phyloP scores from a whole-genome alignment of 331 rosid species.

The Quercus tomentella region DNA sequence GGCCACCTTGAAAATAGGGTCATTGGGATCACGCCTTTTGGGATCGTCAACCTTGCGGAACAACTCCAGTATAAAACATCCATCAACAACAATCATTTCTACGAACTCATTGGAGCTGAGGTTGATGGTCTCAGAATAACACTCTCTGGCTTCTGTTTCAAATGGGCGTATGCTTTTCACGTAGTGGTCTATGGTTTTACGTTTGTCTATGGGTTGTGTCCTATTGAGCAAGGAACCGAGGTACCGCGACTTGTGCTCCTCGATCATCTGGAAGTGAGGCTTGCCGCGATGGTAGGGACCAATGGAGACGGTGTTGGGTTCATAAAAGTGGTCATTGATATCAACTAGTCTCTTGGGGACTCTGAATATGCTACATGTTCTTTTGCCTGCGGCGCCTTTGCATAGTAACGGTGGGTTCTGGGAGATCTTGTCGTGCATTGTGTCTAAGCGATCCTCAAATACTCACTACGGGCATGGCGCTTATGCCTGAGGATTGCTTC shows the following conservation, averaged over 20 bases:
- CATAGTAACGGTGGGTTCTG: conserved; percentile 22
- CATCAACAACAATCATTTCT: conserved; percentile 37
- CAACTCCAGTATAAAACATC: conserved; percentile 20
- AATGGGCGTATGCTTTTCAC: conserved; percentile 15
- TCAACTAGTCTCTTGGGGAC: conserved; percentile 32
- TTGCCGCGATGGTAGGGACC: conserved; percentile 31
- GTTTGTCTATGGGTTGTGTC: neutral
- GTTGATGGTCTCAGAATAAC: conserved; percentile 27
- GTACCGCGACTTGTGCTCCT: conserved; percentile 45
- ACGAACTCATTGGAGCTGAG: conserved; percentile 19
- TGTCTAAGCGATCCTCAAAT: conserved; percentile 1
- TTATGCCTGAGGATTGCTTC: neutral
- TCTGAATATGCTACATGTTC: conserved; percentile 26
- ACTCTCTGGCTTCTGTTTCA: conserved; percentile 29
- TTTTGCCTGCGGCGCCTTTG: conserved; percentile 16
- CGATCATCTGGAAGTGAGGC: conserved; percentile 28
- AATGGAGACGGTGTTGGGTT: conserved; percentile 39
- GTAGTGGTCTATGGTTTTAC: conserved; percentile 3
- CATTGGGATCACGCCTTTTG: conserved; percentile 13
- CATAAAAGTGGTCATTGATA: conserved; percentile 23
- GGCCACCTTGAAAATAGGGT: conserved; percentile 25
- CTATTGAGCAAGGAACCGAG: conserved; percentile 21
- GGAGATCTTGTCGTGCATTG: conserved; percentile 19
- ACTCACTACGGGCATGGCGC: neutral
- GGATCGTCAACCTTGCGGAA: neutral